Base-by-base conservation (phyloP, 2,329 filamentous ascomycete species). In the Apiospora saccharicola region DNA sequence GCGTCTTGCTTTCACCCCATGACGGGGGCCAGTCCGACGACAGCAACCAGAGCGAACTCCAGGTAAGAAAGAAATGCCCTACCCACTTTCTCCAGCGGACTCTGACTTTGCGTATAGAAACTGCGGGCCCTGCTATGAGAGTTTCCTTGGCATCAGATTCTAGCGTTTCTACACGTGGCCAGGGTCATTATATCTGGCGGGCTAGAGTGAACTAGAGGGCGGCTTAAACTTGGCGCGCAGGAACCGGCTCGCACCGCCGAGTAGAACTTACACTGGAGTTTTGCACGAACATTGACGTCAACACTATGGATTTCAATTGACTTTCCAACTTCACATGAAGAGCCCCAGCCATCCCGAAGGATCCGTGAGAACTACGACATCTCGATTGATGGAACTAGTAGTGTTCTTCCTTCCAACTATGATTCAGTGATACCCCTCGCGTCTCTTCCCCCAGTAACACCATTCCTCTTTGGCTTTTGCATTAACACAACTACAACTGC, bases 1-100 rank as follows among this genome's bases (percentile, higher is more conserved):
- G 70, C 24, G 67, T 71, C 24, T 24, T 73, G 43, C 70, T 71
- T 24, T 72, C 71, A 2, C 68, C 53, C n/a, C 71, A 72, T 43
- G 69, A 72, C 41, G 71, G 69, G 30, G 43, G 19, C 22, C 41
- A 70, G 69, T 69, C 69, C 4, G 71, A 72, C n/a, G 69, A 70
- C 4, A 67, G 30, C 24, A 69, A 68, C 14, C 44, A 49, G 37
- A 69, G 61, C 24, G 61, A 71, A 22, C 34, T 71, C 4, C 57
- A 71, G 70, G 70, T 69, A 49, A n/a, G 70, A 26, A 49, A n/a
- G 61, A 26, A 6, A n/a, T n/a, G n/a, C n/a, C n/a, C n/a, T n/a
- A n/a, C 7, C 41, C 22, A 30, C 26, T n/a, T 30, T 22, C 3
- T 8, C 37, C 7, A 8, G 2, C 22, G 26, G 6, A 41, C 30